Evolutionary conservation across 2,329 filamentous ascomycete genomes (phyloP), one percentile per base, ranked within the genome.

Genomic region (Alternaria arborescens): DNA sequence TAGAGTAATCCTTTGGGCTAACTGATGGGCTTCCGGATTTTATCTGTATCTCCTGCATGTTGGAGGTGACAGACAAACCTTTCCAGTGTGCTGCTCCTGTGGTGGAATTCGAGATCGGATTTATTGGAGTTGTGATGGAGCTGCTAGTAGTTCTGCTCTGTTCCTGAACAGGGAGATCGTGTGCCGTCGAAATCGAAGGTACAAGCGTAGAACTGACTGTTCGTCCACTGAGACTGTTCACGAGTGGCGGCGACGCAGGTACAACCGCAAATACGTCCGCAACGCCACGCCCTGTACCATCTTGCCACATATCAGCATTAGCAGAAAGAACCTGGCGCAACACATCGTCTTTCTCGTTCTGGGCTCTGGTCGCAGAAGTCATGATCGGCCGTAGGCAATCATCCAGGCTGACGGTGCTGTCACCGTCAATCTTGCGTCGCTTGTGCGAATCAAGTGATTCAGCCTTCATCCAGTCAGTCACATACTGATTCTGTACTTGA

Each of bases 291-390:
- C 64, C 69, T 16, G 57, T 64, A 3, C 60, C 62, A 55, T 66
- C 67, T 40, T 61, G 62, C 68, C 70, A 72, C n/a, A 73, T 41
- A n/a, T 56, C 42, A 3, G 70, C 70, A 1, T 54, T 34, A 1
- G 65, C 59, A 22, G 66, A 67, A 11, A 74, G 34, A 2, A 64
- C 48, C 20, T 40, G 16, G 10, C 66, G 48, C 5, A 74, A n/a
- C 44, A 60, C 53, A 0, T 60, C 62, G 5, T 71, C 69, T 7
- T 48, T 42, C 5, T 43, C 36, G 1, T 62, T 48, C 52, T 54
- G 50, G 30, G 22, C 20, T 28, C 20, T 10, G 5, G 16, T 16
- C n/a, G 12, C 6, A 3, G 44, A 26, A 3, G 10, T 28, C 43
- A 10, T 28, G 26, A 4, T 26, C 1, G 28, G 16, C n/a, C 10